Evolutionary conservation across 1,139 yeast genomes (phyloP), one percentile per base, ranked within the genome.

Genomic region (Chernovozyma aurita): DNA sequence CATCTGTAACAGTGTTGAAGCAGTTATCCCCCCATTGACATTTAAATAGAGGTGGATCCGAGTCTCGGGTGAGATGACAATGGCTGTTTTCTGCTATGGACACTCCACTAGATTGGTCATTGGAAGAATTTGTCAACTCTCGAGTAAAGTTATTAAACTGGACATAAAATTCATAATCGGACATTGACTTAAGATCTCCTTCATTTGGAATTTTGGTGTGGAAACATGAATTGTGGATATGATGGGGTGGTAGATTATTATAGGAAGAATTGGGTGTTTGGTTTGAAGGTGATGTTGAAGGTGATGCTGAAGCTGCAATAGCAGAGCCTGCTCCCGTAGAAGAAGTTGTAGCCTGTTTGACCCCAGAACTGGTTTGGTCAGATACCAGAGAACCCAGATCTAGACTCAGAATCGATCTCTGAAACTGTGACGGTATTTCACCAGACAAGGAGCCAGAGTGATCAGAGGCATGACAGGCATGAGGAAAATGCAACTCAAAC

Each of bases 21-120:
- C 85, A 80, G 35, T 71, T 63, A 29, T 75, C 76, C 6, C 22
- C 22, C 85, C 85, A 80, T 49, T 71, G 69, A 51, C 85, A 79
- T 22, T 11, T 63, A 45, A 36, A 46, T 48, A 14, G 35, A 13
- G 27, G 39, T 14, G 32, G 35, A 17, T 36, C 38, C 13, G 37
- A 20, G 15, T 8, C 31, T 24, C 20, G 28, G 14, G n/a, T 16
- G 12, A 26, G 28, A 7, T 6, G 9, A 9, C 6, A 9, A 7
- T 20, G 22, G 26, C 8, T 15, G 8, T 8, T 13, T 24, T 24
- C 14, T 13, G 6, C 14, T 24, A 24, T 13, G 14, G 27, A 24
- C 12, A 6, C 14, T 5, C 12, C 13, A 14, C 16, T 15, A 9
- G 16, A 17, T 14, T 22, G 32, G 16, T 15, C 12, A 18, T 13